Conservation (phyloP, 2,329 filamentous ascomycete genomes). For the Cladosporium sphaerospermum region DNA sequence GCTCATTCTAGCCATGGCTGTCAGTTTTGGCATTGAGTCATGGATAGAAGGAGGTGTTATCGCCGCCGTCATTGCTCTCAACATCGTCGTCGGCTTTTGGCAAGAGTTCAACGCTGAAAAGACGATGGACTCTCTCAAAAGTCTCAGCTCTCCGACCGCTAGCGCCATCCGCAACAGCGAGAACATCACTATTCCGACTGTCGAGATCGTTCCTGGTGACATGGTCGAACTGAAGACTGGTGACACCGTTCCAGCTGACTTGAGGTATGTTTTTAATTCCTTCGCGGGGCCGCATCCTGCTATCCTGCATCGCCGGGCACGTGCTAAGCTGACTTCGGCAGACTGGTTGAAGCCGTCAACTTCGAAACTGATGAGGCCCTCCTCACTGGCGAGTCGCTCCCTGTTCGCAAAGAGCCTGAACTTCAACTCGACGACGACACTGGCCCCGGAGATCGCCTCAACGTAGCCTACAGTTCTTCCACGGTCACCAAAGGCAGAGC, state of each 20-base stretch:
- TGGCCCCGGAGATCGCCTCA: constrained; percentile 62
- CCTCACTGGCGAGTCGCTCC: constrained; percentile 68
- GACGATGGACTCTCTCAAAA: constrained; percentile 44
- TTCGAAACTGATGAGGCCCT: constrained; percentile 68
- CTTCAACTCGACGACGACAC: constrained; percentile 47
- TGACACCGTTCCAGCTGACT: constrained; percentile 45
- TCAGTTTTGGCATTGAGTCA: constrained; percentile 42
- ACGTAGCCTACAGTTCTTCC: constrained; percentile 65
- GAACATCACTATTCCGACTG: constrained; percentile 34
- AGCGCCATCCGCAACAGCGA: constrained; percentile 42
- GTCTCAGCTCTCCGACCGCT: constrained; percentile 42
- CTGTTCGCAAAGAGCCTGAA: constrained; percentile 59
- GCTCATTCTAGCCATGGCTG: constrained; percentile 43
- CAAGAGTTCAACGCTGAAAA: constrained; percentile 45
- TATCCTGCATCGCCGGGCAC: not conserved
- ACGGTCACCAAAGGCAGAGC: constrained; percentile 66
- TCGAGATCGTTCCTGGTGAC: constrained; percentile 43
- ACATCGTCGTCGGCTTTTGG: constrained; percentile 42
- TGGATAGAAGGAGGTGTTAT: constrained; percentile 46
- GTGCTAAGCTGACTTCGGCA: constrained; percentile 11
- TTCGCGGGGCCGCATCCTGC: not conserved
- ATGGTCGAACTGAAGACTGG: constrained; percentile 43
- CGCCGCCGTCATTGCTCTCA: constrained; percentile 39
- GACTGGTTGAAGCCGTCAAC: constrained; percentile 44
- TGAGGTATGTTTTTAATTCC: constrained; percentile 43